Evolutionary conservation across 2,329 filamentous ascomycete genomes (phyloP), one percentile per base, ranked within the genome.

Genomic region (Stemphylium vesicarium): DNA sequence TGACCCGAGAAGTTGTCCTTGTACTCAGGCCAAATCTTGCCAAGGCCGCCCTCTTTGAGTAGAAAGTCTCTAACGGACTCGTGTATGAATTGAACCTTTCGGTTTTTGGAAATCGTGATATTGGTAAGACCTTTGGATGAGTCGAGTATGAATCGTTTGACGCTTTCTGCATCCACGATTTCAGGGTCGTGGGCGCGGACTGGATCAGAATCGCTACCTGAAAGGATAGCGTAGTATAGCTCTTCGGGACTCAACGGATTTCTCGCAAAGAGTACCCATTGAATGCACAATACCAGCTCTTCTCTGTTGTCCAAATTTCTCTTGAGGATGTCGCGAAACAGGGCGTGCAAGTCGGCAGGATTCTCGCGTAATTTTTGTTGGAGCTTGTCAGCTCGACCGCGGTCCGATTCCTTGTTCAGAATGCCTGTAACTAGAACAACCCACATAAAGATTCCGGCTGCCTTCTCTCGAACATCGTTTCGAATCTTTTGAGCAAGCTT

Each of bases 41-140:
- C 31, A 0, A 68, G 50, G 0, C 73, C 72, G 39, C 75, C 66
- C 42, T 75, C 72, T 45, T 74, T 74, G 1, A 79, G 59, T 16
- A 80, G 63, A 48, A 77, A 79, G 33, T 80, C 77, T 49, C 72
- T 54, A 2, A 70, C 61, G 8, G 65, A 69, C 32, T 69, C 60
- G 46, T 71, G 66, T 31, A 71, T 69, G 63, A 57, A 80, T 66
- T 69, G 64, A 11, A 68, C 62, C 15, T 20, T 70, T 41, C 26
- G 62, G 3, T 44, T 15, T 20, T 60, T 59, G 5, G 64, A 58
- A 10, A 4, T 41, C n/a, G 61, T 67, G 1, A 60, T 24, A 38
- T 70, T 58, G 0, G 53, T 48, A 3, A 70, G 62, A 9, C 68
- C 68, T 59, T 68, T 72, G 1, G 64, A 70, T 8, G 56, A 63